These are phyloP conservation scores for Rhodotorula taiwanensis DNA, from an alignment of 768 basidiomycete genomes.

Conservation along the genomic window DNA sequence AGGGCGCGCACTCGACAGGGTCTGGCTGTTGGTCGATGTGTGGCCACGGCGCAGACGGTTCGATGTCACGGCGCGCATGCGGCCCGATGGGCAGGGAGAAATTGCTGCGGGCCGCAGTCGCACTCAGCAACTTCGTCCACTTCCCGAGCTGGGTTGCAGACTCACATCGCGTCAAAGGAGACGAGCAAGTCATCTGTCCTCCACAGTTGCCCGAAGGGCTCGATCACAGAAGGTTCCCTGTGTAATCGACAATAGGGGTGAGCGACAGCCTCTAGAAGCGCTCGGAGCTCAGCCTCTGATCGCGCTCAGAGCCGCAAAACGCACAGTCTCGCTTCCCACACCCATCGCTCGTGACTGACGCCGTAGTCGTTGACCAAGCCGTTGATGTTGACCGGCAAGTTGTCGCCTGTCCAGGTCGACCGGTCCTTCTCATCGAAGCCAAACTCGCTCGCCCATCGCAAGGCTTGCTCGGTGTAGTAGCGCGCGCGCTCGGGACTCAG, in stretches of 20 bases:
- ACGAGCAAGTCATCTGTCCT: constrained; percentile 41
- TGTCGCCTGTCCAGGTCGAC: constrained; percentile 7
- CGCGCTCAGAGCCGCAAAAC: too few species aligned
- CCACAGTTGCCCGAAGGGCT: constrained; percentile 40
- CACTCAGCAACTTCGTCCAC: too few species aligned
- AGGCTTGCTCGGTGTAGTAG: constrained; percentile 30
- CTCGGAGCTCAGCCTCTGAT: too few species aligned
- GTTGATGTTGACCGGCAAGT: constrained; percentile 3
- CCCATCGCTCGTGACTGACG: constrained; percentile 8
- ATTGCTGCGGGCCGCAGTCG: neutral
- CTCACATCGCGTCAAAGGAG: constrained; percentile 36
- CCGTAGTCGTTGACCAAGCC: constrained; percentile 32
- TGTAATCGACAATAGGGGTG: too few species aligned
- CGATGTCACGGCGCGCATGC: constrained; percentile 19
- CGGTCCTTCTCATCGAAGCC: constrained; percentile 10
- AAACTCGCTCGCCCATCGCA: neutral
- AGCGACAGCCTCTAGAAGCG: neutral
- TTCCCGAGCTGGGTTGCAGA: neutral
- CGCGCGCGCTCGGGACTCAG: constrained; percentile 33
- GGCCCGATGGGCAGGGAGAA: constrained; percentile 12
- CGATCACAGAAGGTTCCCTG: constrained; percentile 35
- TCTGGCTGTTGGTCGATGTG: constrained; percentile 37
- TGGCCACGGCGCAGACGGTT: constrained; percentile 10
- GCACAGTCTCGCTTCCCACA: constrained; percentile 14
- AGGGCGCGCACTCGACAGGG: neutral